A percentile compares a stretch with the other conserved stretches of the same genome.
phyloP scores from a whole-genome alignment of 164 flowering plant species.

The Vitis vinifera region DNA sequence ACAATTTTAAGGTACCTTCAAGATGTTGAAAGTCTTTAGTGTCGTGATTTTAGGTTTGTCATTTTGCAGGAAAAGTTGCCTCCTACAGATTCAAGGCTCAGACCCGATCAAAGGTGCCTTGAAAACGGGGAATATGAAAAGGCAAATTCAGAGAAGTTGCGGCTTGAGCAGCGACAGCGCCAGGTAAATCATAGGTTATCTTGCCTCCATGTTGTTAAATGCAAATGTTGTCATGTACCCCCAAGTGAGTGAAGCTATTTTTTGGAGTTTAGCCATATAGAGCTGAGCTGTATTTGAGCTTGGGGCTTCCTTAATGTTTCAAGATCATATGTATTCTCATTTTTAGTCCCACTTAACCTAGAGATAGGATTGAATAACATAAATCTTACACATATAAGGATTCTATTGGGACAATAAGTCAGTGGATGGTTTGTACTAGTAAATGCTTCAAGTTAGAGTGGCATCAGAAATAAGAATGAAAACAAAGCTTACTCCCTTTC shows the following conservation, averaged over 20 bases:
- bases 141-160: slow-evolving; percentile 88
- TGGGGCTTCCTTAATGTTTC: neutral
- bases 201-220: neutral
- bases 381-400: too few relatives aligned
- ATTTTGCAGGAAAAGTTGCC: slow-evolving; percentile 75
- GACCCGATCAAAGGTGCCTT: slow-evolving; percentile 89
- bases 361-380: too few relatives aligned
- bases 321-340: neutral
- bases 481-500: too few relatives aligned
- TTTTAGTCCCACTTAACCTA: neutral
- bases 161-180: slow-evolving; percentile 90
- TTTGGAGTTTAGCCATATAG: neutral
- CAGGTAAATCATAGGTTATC: slow-evolving; percentile 49
- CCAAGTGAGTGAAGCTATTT: neutral
- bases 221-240: neutral
- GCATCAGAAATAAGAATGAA: too few relatives aligned
- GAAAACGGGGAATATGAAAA: slow-evolving; percentile 88
- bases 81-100: slow-evolving; percentile 89
- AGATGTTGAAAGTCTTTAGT: too few relatives aligned
- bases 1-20: too few relatives aligned
- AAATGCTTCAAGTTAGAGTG: too few relatives aligned
- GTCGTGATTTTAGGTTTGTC: neutral
- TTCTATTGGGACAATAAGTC: too few relatives aligned
- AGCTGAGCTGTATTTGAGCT: neutral
- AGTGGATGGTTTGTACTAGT: too few relatives aligned